Evolutionary conservation across 2,329 filamentous ascomycete genomes (phyloP).

Genomic region (Penicillium sp.): DNA sequence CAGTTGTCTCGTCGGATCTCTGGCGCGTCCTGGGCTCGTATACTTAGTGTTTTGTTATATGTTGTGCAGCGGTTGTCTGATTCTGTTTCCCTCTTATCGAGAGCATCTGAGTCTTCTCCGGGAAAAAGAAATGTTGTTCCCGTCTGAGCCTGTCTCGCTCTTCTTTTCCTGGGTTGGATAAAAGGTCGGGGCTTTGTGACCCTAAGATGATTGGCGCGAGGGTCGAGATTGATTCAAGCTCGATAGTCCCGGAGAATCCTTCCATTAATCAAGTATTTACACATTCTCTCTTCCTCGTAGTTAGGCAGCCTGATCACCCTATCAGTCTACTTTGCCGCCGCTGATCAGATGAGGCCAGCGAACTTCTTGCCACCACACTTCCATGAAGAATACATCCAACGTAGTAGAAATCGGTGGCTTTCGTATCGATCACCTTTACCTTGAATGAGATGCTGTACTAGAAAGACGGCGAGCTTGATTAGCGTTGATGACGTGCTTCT

Average conservation of each 20-base stretch:
- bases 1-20: constrained; percentile 9
- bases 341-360: no score
- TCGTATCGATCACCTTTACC: no score
- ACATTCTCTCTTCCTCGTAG: constrained; percentile 5
- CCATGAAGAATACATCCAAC: no score
- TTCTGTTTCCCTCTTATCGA: constrained; percentile 7
- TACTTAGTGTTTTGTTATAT: constrained; percentile 24
- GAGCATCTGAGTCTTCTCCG: constrained; percentile 18
- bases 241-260: constrained; percentile 21
- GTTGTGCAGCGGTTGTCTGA: constrained; percentile 22
- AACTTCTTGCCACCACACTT: no score
- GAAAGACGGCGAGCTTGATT: no score
- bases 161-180: constrained; percentile 1
- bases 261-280: constrained; percentile 25
- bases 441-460: no score
- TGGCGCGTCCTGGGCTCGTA: constrained; percentile 15
- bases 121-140: constrained; percentile 12
- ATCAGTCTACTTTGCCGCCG: no score
- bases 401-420: no score
- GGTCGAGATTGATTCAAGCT: constrained; percentile 20
- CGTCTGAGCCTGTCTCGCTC: constrained; percentile 13
- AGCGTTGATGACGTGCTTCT: no score
- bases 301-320: background rate
- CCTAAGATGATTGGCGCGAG: background rate
- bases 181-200: background rate